Evolutionary conservation across 176 grass and related monocot species (phyloP).

Genomic region (Oryza longistaminata): DNA sequence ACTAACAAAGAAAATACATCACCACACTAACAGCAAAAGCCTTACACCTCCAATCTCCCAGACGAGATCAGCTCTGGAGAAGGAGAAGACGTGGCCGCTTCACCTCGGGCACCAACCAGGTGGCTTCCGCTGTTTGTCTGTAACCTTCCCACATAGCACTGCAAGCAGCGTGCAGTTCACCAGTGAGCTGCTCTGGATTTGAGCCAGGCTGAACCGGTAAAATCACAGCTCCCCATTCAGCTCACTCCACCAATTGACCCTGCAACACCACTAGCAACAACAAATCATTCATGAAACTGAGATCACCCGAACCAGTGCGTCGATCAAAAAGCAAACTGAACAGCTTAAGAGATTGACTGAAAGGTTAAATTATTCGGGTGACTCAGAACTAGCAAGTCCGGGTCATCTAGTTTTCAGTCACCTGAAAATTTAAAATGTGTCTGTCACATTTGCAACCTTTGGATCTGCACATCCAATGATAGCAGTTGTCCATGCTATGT

Average conservation of each 20-base stretch:
- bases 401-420: too few relatives aligned
- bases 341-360: too few relatives aligned
- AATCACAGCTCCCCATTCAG: not conserved
- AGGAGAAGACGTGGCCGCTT: slow-evolving; percentile 34
- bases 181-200: slow-evolving; percentile 20
- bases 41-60: slow-evolving; percentile 55
- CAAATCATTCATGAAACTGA: not conserved
- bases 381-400: too few relatives aligned
- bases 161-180: slow-evolving; percentile 47
- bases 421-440: too few relatives aligned
- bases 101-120: not conserved
- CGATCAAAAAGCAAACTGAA: too few relatives aligned
- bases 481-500: too few relatives aligned
- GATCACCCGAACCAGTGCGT: too few relatives aligned
- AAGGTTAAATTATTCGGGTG: too few relatives aligned
- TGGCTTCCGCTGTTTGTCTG: slow-evolving; percentile 9
- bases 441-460: too few relatives aligned
- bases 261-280: not conserved
- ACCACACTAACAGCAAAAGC: not conserved
- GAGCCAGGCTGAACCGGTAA: slow-evolving; percentile 37
- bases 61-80: slow-evolving; percentile 59
- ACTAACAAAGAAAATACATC: not conserved
- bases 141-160: slow-evolving; percentile 48
- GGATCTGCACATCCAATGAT: too few relatives aligned
- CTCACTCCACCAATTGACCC: slow-evolving; percentile 27